Evolutionary conservation across 1,139 yeast species (phyloP), one percentile per base, ranked within the genome.

Genomic region (Groenewaldozyma sp.): DNA sequence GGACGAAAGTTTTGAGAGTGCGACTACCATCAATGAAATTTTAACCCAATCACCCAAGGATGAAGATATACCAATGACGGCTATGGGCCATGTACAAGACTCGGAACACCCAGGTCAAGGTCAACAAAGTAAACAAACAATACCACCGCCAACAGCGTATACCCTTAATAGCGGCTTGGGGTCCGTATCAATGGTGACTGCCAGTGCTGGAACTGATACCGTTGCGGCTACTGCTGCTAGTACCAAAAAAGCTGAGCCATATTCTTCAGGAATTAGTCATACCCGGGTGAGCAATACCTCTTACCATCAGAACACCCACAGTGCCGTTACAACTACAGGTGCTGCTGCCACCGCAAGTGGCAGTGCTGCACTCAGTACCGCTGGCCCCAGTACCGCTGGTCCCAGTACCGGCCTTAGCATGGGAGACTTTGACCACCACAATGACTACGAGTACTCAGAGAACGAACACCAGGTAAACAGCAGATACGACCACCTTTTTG

Each of bases 401-500:
- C 13, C 6, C 7, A 7, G 9, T 24, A n/a, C 7, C 11, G 21
- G 4, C 6, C 11, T n/a, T n/a, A 18, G 10, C n/a, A 34, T 34
- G 26, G 5, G 11, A 10, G 10, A 16, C 29, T 16, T n/a, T 18
- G 20, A 5, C 6, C 10, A 3, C 20, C 22, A 10, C n/a, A 21
- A 29, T 18, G 33, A 29, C 17, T 29, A 13, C 18, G 31, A 27
- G 14, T n/a, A n/a, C n/a, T n/a, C n/a, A n/a, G 26, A 22, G 26
- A 16, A 6, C 7, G 22, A 29, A n/a, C n/a, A 27, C 31, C 31
- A 13, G 6, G 33, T 29, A 7, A 18, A 14, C 6, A 18, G n/a
- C 13, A 18, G n/a, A 5, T 29, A 29, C 33, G 33, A 29, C 10
- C 33, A 29, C 17, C 33, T 56, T 5, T 52, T 56, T 21, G 57